Conservation (phyloP, 192 early-diverging fungal species). For the Rhizoclosmatium globosum region DNA sequence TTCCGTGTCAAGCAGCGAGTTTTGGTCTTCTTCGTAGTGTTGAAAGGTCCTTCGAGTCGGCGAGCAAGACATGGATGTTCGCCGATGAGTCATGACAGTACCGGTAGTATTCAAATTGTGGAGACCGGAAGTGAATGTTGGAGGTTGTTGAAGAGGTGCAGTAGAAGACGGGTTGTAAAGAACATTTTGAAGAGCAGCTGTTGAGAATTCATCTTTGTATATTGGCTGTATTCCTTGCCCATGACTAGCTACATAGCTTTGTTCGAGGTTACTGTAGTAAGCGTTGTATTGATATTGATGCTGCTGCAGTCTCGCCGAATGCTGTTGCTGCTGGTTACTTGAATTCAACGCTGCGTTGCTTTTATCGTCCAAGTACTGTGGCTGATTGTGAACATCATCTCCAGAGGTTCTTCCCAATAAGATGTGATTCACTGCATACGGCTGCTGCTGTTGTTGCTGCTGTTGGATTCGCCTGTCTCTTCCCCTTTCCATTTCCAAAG, state of each 20-base stretch:
- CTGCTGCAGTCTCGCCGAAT: not conserved
- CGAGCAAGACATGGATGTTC: too few species aligned
- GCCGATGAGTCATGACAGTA: too few species aligned
- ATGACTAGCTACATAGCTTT: not conserved
- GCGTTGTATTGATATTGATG: not conserved
- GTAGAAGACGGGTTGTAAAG: not conserved
- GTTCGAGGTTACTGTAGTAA: not conserved
- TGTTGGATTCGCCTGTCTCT: not conserved
- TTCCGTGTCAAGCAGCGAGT: too few species aligned
- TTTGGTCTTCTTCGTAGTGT: too few species aligned
- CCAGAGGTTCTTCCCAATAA: too few species aligned
- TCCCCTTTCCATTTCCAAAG: too few species aligned
- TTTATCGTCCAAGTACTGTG: not conserved
- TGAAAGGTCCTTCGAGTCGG: too few species aligned
- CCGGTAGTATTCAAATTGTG: too few species aligned
- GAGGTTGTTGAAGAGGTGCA: too few species aligned
- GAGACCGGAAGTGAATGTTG: too few species aligned
- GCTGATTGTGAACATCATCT: not conserved
- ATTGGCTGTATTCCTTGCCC: not conserved
- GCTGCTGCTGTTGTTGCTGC: constrained; percentile 2
- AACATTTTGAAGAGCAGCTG: not conserved
- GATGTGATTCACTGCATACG: not conserved
- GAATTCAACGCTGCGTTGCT: not conserved
- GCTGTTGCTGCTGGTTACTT: not conserved
- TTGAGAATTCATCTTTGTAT: not conserved